Percentiles rank a stretch among this genome's conserved stretches.
These are phyloP conservation scores for Termitomyces sp. DNA, from an alignment of 768 basidiomycete genomes.

Conservation along the genomic window DNA sequence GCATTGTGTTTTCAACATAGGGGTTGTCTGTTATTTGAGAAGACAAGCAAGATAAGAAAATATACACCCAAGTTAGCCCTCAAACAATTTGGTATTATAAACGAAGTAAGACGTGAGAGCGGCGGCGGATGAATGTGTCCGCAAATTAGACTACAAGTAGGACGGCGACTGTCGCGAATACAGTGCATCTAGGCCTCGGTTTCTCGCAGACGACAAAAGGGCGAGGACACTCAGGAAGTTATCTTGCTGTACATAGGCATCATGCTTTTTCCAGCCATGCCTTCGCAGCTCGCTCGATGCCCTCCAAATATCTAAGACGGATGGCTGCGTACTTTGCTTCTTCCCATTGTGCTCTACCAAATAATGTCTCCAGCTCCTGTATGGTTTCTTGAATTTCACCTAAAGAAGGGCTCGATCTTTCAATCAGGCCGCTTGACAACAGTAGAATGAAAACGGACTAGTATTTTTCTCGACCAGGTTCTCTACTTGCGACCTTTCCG, in stretches of 20 bases:
- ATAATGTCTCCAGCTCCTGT: slow-evolving; percentile 38
- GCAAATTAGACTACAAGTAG: not conserved
- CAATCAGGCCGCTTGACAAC: not conserved
- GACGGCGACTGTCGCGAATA: not conserved
- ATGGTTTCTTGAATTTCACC: slow-evolving; percentile 47
- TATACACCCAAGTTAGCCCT: not conserved
- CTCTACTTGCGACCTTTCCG: slow-evolving; percentile 42
- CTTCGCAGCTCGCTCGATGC: slow-evolving; percentile 51
- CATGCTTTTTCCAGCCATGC: slow-evolving; percentile 25
- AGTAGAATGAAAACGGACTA: slow-evolving; percentile 11
- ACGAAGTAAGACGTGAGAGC: no score
- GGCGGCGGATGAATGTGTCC: not conserved
- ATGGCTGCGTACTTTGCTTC: slow-evolving; percentile 54
- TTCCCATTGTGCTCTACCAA: slow-evolving; percentile 49
- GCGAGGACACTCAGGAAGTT: no score
- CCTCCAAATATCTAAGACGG: slow-evolving; percentile 67
- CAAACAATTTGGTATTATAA: not conserved
- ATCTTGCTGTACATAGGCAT: no score
- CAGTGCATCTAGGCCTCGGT: not conserved
- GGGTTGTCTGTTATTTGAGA: no score
- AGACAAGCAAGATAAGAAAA: no score
- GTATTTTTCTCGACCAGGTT: slow-evolving; percentile 51
- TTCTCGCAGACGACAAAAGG: not conserved
- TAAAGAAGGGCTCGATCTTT: slow-evolving; percentile 21
- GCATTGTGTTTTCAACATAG: not conserved